These are phyloP conservation scores for Physcomitrellopsis africana DNA, from an alignment of 225 moss, liverwort and hornwort genomes.

Conservation along the genomic window DNA sequence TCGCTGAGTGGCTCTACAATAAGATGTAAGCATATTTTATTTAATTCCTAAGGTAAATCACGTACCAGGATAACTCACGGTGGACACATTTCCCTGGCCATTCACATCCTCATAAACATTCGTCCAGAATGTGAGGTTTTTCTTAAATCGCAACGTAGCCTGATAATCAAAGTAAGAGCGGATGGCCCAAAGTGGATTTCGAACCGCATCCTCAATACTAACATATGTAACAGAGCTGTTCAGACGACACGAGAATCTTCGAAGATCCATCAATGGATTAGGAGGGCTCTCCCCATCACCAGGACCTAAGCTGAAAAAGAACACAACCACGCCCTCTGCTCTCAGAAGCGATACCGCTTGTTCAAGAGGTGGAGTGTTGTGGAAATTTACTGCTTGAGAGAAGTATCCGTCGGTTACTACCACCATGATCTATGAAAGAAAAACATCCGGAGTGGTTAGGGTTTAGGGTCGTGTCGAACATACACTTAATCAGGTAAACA, in stretches of 20 bases:
- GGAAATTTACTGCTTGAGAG: constrained; percentile 30
- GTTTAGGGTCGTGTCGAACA: not conserved
- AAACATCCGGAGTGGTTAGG: constrained; percentile 1
- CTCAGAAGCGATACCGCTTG: constrained; percentile 34
- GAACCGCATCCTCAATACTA: constrained; percentile 37
- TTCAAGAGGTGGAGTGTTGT: constrained; percentile 22
- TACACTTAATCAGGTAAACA: not conserved
- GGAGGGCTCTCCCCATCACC: constrained; percentile 33
- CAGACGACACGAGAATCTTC: constrained; percentile 44
- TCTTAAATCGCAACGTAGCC: constrained; percentile 43
- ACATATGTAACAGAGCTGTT: constrained; percentile 48
- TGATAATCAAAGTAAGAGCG: constrained; percentile 62
- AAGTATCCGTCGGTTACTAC: constrained; percentile 53
- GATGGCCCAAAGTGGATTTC: constrained; percentile 58
- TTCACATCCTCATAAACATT: constrained; percentile 30
- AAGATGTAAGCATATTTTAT: not conserved
- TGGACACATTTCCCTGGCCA: constrained; percentile 42
- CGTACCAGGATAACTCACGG: constrained; percentile 55
- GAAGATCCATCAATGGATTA: constrained; percentile 39
- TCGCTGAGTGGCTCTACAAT: not conserved
- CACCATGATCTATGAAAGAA: constrained; percentile 49
- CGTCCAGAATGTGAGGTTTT: constrained; percentile 55
- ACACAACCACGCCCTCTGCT: constrained; percentile 43
- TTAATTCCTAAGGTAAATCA: not conserved
- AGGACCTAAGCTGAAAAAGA: constrained; percentile 54